These are phyloP conservation scores for Fusarium brachygibbosum DNA, from an alignment of 2,329 filamentous ascomycete genomes.

Conservation along the genomic window DNA sequence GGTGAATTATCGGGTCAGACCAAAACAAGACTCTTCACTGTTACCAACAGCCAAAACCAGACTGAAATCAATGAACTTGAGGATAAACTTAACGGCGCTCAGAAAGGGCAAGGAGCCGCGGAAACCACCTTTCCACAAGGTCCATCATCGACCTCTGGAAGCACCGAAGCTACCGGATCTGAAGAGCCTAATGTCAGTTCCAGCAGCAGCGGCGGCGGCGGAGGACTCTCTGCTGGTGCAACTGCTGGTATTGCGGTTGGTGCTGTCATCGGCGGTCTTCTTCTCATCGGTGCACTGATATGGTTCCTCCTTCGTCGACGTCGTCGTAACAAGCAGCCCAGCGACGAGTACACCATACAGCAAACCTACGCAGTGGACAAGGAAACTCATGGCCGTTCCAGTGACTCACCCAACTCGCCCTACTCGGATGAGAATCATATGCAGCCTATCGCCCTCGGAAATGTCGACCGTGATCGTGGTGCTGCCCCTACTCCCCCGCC, in stretches of 20 bases:
- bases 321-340: conserved; percentile 46
- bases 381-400: conserved; percentile 56
- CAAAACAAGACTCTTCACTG: conserved; percentile 26
- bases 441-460: conserved; percentile 47
- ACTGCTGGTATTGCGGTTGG: conserved; percentile 64
- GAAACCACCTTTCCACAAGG: background rate
- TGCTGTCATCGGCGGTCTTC: conserved; percentile 55
- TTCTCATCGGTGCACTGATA: conserved; percentile 55
- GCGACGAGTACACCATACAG: conserved; percentile 44
- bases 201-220: conserved; percentile 23
- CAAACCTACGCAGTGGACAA: conserved; percentile 62
- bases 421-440: conserved; percentile 58
- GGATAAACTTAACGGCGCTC: background rate
- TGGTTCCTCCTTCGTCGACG: conserved; percentile 62
- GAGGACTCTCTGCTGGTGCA: conserved; percentile 58
- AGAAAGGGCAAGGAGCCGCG: background rate
- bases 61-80: background rate
- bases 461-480: conserved; percentile 26
- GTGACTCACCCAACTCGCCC: conserved; percentile 58
- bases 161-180: conserved; percentile 2
- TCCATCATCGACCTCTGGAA: conserved; percentile 10
- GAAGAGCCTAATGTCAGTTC: background rate
- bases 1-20: conserved; percentile 1
- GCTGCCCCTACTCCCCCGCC: conserved; percentile 22
- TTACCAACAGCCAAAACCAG: conserved; percentile 1